Base-by-base conservation (phyloP, 768 basidiomycete genomes). In the Boletus subcaerulescens region DNA sequence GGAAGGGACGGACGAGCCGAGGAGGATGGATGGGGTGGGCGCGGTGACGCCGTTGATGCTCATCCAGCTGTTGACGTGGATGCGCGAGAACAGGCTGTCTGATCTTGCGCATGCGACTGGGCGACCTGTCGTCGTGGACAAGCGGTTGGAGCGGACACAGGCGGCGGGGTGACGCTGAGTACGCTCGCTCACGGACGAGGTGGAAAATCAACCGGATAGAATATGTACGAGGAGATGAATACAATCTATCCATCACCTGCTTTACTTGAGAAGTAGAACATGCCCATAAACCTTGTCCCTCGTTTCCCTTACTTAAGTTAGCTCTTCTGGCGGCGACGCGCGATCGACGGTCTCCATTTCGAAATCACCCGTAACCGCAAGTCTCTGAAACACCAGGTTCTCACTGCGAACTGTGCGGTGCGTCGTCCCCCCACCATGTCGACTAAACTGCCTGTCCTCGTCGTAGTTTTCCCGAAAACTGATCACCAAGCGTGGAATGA, bases 111-210 rank as follows among this genome's bases (percentile, higher is more conserved):
- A 80, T 60, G 73, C 77, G 8, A 64, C 78, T 48, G 81, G 79
- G 15, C 70, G 82, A 36, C 77, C 81, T 0, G 71, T 80, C 24
- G 80, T 77, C 2, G 77, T 89, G 7, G 89, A 91, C 69, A 88
- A 87, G 71, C 78, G 86, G 73, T 65, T 91, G 62, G 89, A 89
- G 67, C 76, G 87, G 67, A 77, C 85, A 5, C 86, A 87, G 62
- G 84, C 83, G 22, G 84, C 78, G 9, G 83, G 84, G 2, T 84
- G 12, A 41, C 15, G 2, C 5, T 3, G 29, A 9, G 29, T 29
- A 29, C 8, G 8, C 8, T 29, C 29, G 29, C 3, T 9, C 9
- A 29, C 29, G 29, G 29, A 8, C 29, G 8, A 29, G 8, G 29
- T 29, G 29, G 8, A 29, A 29, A 29, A 29, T 29, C 9, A 29